Evolutionary conservation across 1,284 basidiomycete genomes (phyloP).

Genomic region (Tilletia indica): DNA sequence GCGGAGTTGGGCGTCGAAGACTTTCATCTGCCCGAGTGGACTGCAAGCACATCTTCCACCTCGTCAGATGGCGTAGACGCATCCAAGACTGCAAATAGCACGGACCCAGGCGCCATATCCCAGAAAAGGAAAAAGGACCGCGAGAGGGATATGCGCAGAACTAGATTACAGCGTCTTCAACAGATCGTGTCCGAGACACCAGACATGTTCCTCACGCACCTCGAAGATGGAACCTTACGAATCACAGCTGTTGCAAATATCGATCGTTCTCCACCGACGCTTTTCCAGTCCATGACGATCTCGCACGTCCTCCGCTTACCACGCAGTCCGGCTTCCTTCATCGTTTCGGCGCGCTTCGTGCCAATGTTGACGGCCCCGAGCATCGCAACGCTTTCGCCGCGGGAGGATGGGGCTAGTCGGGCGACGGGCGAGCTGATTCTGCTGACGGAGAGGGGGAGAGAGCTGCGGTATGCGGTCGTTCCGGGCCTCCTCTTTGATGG

Average conservation of each 20-base stretch:
- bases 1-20: slow-evolving; percentile 15
- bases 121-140: not conserved
- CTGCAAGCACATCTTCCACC: slow-evolving; percentile 23
- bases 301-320: not conserved
- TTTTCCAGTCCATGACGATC: slow-evolving; percentile 13
- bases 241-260: slow-evolving; percentile 14
- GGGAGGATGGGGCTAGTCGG: slow-evolving; percentile 4
- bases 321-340: not conserved
- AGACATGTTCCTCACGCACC: slow-evolving; percentile 14
- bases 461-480: not conserved
- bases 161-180: not conserved
- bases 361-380: slow-evolving; percentile 3
- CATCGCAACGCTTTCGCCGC: not conserved
- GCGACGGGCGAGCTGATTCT: not conserved
- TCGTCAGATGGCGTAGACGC: not conserved
- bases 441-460: not conserved
- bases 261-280: slow-evolving; percentile 12
- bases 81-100: too few species aligned
- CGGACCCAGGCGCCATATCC: not conserved
- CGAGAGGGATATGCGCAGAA: not conserved
- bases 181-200: slow-evolving; percentile 7
- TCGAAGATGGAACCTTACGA: not conserved
- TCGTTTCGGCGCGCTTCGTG: slow-evolving; percentile 5
- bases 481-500: slow-evolving; percentile 10
- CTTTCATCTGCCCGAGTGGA: slow-evolving; percentile 5